Conservation (phyloP, 202 grass and related monocot genomes). For the Setaria viridis region DNA sequence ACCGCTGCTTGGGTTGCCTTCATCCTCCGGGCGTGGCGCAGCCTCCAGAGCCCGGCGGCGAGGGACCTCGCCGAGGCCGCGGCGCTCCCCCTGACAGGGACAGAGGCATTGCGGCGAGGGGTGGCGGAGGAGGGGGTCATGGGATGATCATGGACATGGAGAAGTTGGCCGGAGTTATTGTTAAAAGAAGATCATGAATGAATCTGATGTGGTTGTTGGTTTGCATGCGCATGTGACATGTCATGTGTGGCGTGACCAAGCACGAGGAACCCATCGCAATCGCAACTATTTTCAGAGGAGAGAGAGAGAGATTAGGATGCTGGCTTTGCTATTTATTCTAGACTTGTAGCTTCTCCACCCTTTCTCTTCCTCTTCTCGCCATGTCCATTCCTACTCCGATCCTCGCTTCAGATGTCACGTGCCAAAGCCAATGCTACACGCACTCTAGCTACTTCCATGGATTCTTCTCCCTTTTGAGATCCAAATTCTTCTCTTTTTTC, state of each 20-base stretch:
- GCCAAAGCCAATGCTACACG: too few species aligned
- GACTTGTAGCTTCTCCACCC: too few species aligned
- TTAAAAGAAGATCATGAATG: not conserved
- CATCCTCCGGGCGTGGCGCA: slow-evolving; percentile 54
- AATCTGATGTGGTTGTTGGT: slow-evolving; percentile 2
- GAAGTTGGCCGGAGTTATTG: not conserved
- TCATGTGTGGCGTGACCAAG: slow-evolving; percentile 50
- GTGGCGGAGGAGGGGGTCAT: slow-evolving; percentile 44
- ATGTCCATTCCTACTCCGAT: too few species aligned
- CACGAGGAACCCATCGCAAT: slow-evolving; percentile 9
- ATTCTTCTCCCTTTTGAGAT: too few species aligned
- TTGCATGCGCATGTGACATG: slow-evolving; percentile 51
- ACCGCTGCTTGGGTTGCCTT: not conserved
- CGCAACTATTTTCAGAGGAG: slow-evolving; percentile 23
- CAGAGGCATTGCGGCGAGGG: slow-evolving; percentile 1
- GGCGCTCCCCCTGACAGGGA: not conserved
- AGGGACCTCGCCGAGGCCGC: slow-evolving; percentile 60
- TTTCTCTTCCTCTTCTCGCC: too few species aligned
- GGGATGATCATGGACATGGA: not conserved
- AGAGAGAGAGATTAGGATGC: not conserved
- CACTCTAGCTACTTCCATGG: too few species aligned
- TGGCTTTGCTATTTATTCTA: too few species aligned
- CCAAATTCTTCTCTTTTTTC: too few species aligned
- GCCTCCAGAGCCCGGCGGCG: slow-evolving; percentile 73
- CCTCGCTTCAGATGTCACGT: too few species aligned